These are phyloP conservation scores for Trypanosomatidae sp. DNA, from an alignment of 208 protist species.

Conservation along the genomic window DNA sequence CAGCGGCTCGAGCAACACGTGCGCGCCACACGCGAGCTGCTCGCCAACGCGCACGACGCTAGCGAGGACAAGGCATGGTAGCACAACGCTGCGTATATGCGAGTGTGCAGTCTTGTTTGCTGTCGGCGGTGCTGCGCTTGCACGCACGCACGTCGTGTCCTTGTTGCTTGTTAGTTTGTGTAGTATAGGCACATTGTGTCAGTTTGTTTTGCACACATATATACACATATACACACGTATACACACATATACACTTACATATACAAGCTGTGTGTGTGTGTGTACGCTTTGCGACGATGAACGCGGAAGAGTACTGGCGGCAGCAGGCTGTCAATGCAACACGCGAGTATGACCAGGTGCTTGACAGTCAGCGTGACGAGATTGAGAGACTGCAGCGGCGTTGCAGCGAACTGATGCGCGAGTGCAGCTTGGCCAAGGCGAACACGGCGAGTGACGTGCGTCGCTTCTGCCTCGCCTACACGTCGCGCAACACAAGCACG, in stretches of 20 bases:
- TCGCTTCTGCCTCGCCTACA: constrained; percentile 49
- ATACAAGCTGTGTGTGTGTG: constrained; percentile 1
- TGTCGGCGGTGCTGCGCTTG: neutral
- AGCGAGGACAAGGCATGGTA: no score
- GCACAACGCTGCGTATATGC: no score
- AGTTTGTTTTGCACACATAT: neutral
- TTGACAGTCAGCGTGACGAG: constrained; percentile 50
- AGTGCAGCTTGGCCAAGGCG: constrained; percentile 44
- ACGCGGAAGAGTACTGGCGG: constrained; percentile 51
- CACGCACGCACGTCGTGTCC: neutral
- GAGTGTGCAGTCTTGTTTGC: no score
- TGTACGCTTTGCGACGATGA: constrained; percentile 11
- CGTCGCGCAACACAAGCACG: no score
- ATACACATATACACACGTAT: neutral
- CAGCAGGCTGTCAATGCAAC: constrained; percentile 13
- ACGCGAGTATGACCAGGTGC: constrained; percentile 39
- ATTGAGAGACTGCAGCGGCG: constrained; percentile 44
- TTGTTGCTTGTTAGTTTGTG: constrained; percentile 2
- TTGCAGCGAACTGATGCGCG: constrained; percentile 50
- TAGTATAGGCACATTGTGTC: neutral
- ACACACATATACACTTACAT: no score
- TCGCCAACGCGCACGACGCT: no score
- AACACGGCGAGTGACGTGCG: constrained; percentile 53
- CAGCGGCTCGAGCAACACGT: constrained; percentile 13
- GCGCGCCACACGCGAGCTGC: no score